Base-by-base conservation (phyloP, 441 rosid species). In the Viola pubescens region DNA sequence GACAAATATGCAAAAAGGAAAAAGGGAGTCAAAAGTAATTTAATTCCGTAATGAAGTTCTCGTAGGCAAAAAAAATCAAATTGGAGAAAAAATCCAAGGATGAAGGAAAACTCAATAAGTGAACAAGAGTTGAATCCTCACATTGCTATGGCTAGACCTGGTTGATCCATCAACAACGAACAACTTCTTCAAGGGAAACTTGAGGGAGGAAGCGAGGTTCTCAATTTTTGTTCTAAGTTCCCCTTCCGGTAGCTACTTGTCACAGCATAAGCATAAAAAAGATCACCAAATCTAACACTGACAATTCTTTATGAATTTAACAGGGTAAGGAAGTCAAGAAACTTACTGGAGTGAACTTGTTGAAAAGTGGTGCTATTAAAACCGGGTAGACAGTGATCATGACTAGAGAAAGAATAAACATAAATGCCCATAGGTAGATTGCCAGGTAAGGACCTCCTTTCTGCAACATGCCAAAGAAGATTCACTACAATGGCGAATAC, bases 391-490 rank as follows among this genome's bases (percentile, higher is more conserved):
- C 40, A 42, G 97, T 89, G 95, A 94, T 89, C 98, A 94, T 89
- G 68, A 83, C 94, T 59, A 94, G 87, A n/a, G 96, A 89, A 64
- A 89, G 79, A 65, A 81, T 85, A 69, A 94, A 88, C 91, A 88
- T 89, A 73, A 94, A 94, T 58, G 79, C 92, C 98, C 98, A 94
- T n/a, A 94, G 89, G 69, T 89, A 94, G 71, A 94, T 88, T 66
- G 98, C 96, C 72, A 94, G 79, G 76, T 94, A 94, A 64, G 97
- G 97, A 70, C 98, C 98, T 68, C 98, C 98, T 82, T 94, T 94
- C 97, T 92, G 92, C 73, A 70, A 71, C 66, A 57, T 4, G 37
- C 34, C 62, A 62, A 72, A 56, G 10, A 65, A 62, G 39, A 71
- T 37, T 49, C 62, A 66, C 6, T 53, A 54, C 48, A 26, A 52